These are phyloP conservation scores for Mycena pura DNA, from an alignment of 768 basidiomycete genomes.

Conservation along the genomic window DNA sequence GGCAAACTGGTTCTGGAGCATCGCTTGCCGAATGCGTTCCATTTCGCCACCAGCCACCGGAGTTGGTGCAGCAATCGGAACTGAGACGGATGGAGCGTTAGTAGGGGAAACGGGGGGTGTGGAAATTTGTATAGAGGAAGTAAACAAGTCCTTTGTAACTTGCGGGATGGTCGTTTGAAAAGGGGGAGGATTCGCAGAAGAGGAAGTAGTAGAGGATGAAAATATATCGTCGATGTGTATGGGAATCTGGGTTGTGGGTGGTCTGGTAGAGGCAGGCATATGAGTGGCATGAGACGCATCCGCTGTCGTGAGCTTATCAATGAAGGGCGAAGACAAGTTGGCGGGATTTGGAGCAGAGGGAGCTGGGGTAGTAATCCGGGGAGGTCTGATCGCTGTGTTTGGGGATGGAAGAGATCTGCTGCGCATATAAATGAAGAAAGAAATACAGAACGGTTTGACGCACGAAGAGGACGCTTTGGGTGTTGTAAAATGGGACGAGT, in stretches of 20 bases:
- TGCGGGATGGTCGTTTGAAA: slow-evolving; percentile 15
- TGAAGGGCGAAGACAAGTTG: slow-evolving; percentile 55
- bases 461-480: slow-evolving; percentile 23
- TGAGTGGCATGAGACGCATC: slow-evolving; percentile 32
- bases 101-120: slow-evolving; percentile 30
- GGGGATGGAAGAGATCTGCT: slow-evolving; percentile 28
- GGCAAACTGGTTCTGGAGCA: slow-evolving; percentile 55
- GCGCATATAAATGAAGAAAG: not conserved
- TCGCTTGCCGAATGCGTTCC: slow-evolving; percentile 62
- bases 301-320: slow-evolving; percentile 43
- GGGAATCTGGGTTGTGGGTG: slow-evolving; percentile 20
- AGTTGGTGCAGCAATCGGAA: slow-evolving; percentile 31
- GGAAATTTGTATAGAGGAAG: slow-evolving; percentile 25
- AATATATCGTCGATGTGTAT: slow-evolving; percentile 38
- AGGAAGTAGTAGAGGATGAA: slow-evolving; percentile 9
- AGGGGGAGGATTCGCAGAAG: slow-evolving; percentile 3
- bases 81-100: slow-evolving; percentile 33
- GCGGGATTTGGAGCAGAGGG: slow-evolving; percentile 37
- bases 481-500: slow-evolving; percentile 2
- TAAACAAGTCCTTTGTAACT: too few relatives aligned
- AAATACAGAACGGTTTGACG: not conserved
- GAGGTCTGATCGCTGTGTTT: slow-evolving; percentile 29
- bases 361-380: slow-evolving; percentile 38
- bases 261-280: slow-evolving; percentile 15
- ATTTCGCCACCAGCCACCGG: slow-evolving; percentile 59